These are phyloP conservation scores for Diaporthe sp. DNA, from an alignment of 2,329 filamentous ascomycete species.

Conservation along the genomic window DNA sequence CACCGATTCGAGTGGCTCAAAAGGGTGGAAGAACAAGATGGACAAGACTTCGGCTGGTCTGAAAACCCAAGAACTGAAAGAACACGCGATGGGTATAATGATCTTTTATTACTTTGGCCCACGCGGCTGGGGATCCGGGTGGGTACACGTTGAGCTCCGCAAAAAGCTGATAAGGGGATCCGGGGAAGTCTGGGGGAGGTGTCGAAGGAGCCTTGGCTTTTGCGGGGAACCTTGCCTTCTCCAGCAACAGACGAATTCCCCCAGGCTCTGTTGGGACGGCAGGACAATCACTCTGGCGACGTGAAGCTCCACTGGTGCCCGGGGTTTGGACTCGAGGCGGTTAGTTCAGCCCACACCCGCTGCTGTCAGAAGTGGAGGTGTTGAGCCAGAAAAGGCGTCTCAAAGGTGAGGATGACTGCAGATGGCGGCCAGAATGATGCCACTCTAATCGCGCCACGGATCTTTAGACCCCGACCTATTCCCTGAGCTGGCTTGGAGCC, in stretches of 20 bases:
- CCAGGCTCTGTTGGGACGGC: neutral
- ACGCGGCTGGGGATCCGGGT: slow-evolving; percentile 3
- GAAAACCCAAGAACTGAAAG: neutral
- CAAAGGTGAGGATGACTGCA: slow-evolving; percentile 20
- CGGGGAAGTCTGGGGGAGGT: slow-evolving; percentile 24
- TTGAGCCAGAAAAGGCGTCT: slow-evolving; percentile 3
- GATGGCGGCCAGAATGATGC: slow-evolving; percentile 7
- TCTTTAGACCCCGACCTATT: slow-evolving; percentile 1
- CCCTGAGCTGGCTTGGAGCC: slow-evolving; percentile 8
- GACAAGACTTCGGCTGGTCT: neutral
- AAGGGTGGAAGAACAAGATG: neutral
- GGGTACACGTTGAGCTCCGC: neutral
- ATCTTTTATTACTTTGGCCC: slow-evolving; percentile 6
- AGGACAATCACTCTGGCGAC: neutral
- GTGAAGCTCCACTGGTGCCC: slow-evolving; percentile 13
- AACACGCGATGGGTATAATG: neutral
- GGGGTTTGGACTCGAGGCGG: slow-evolving; percentile 2
- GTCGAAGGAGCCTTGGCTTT: slow-evolving; percentile 29
- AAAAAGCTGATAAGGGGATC: slow-evolving; percentile 4
- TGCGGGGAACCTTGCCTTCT: slow-evolving; percentile 28
- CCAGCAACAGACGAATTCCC: neutral
- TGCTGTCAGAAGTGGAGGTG: slow-evolving; percentile 2
- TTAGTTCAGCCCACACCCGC: slow-evolving; percentile 6
- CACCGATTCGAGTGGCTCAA: neutral
- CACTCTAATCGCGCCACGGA: slow-evolving; percentile 17